Conservation (phyloP, 331 rosid genomes). For the Malus hybrid region DNA sequence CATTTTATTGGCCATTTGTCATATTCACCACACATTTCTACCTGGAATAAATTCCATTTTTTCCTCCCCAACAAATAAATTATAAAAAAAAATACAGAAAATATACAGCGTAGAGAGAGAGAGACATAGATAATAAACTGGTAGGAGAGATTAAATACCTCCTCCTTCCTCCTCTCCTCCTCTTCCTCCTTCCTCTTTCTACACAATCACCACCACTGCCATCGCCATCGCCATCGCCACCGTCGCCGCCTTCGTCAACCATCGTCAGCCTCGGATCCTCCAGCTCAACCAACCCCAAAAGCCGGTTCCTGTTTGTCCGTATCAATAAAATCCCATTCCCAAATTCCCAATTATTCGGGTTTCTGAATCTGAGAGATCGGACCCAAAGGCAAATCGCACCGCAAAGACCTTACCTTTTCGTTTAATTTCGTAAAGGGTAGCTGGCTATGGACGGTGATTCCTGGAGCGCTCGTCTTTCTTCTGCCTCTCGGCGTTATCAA, state of each 20-base stretch:
- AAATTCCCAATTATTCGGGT: not conserved
- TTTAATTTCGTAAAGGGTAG: not conserved
- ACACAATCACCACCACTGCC: not conserved
- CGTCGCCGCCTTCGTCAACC: not conserved
- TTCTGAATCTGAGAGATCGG: constrained; percentile 17
- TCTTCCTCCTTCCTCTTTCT: not conserved
- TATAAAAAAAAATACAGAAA: not conserved
- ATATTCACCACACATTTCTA: not conserved
- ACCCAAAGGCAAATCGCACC: not conserved
- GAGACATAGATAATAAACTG: not conserved
- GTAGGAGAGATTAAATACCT: not conserved
- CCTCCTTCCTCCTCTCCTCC: not conserved
- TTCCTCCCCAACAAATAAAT: not conserved
- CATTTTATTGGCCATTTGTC: constrained; percentile 9
- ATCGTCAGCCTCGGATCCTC: not conserved
- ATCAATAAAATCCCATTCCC: not conserved
- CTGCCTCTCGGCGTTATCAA: constrained; percentile 71
- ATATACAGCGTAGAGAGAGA: not conserved
- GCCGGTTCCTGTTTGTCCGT: not conserved
- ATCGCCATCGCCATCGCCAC: too few species aligned
- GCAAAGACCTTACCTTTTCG: not conserved
- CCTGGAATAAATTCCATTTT: not conserved
- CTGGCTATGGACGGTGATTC: constrained; percentile 80
- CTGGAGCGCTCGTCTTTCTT: constrained; percentile 82
- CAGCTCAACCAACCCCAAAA: not conserved